A percentile compares a stretch with the other conserved stretches of the same genome.
phyloP scores from a whole-genome alignment of 164 flowering plant species.

The Nelumbo lutea region DNA sequence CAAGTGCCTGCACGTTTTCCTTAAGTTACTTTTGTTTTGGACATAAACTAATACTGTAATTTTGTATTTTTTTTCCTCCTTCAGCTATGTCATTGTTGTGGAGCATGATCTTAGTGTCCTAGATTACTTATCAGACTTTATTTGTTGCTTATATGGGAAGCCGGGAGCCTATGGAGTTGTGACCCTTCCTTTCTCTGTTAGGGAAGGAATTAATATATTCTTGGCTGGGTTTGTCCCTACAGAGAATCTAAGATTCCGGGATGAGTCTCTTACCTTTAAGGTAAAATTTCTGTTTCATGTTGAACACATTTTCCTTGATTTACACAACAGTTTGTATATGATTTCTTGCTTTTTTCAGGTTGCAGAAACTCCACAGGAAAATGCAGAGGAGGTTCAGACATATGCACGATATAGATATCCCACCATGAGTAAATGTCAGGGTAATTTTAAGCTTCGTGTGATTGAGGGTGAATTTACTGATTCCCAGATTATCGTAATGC shows the following conservation, averaged over 20 bases:
- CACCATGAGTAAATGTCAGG: conserved; percentile 73
- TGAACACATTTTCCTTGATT: background rate
- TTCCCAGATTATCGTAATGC: conserved; percentile 95
- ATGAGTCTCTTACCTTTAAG: conserved; percentile 76
- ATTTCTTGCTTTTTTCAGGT: conserved; percentile 35
- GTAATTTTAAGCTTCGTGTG: conserved; percentile 75
- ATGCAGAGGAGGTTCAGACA: conserved; percentile 62
- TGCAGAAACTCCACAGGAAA: conserved; percentile 76
- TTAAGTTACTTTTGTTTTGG: background rate
- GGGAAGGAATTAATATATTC: conserved; percentile 80
- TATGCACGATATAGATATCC: conserved; percentile 79
- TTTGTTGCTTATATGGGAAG: conserved; percentile 79
- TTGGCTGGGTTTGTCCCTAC: conserved; percentile 83
- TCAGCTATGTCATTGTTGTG: conserved; percentile 82
- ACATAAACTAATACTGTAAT: background rate
- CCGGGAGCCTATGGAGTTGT: conserved; percentile 86
- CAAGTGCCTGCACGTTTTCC: background rate
- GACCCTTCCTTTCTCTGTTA: conserved; percentile 78
- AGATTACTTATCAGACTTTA: conserved; percentile 79
- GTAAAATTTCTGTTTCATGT: conserved; percentile 18
- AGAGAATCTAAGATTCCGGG: conserved; percentile 70
- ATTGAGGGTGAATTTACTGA: conserved; percentile 97
- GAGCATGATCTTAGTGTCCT: conserved; percentile 86
- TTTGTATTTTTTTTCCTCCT: conserved; percentile 6
- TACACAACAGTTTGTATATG: background rate